These are phyloP conservation scores for Straminergon stramineum DNA, from an alignment of 225 moss, liverwort and hornwort species.

Conservation along the genomic window DNA sequence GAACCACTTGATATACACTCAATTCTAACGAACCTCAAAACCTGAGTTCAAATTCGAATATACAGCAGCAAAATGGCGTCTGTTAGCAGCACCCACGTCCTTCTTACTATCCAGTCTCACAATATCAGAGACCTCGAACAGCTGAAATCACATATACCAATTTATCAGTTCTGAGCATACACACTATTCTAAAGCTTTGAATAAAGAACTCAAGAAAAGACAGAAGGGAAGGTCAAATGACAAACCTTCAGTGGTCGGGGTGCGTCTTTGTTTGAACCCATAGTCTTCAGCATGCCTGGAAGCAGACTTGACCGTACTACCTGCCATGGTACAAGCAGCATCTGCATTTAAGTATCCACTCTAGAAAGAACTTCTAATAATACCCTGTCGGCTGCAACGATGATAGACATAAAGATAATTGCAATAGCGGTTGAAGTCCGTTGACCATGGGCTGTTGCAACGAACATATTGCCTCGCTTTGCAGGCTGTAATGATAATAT, in stretches of 20 bases:
- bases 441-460: not conserved
- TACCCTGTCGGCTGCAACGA: not conserved
- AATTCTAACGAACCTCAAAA: conserved; percentile 58
- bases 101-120: conserved; percentile 56
- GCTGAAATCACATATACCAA: conserved; percentile 39
- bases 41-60: conserved; percentile 80
- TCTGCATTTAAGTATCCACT: not conserved
- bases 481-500: not conserved
- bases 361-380: not conserved
- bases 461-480: not conserved
- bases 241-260: conserved; percentile 65
- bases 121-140: conserved; percentile 91
- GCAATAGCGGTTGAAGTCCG: not conserved
- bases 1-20: not conserved
- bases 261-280: conserved; percentile 82
- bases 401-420: not conserved
- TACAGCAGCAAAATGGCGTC: conserved; percentile 72
- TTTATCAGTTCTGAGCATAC: not conserved
- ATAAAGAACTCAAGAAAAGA: not conserved
- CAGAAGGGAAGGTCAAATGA: not conserved
- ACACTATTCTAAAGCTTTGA: not conserved
- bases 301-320: conserved; percentile 85
- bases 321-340: conserved; percentile 21
- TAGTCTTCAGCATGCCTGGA: conserved; percentile 81
- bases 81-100: conserved; percentile 82